phyloP scores from a whole-genome alignment of 208 protist genomes.

The Lotmaria passim region DNA sequence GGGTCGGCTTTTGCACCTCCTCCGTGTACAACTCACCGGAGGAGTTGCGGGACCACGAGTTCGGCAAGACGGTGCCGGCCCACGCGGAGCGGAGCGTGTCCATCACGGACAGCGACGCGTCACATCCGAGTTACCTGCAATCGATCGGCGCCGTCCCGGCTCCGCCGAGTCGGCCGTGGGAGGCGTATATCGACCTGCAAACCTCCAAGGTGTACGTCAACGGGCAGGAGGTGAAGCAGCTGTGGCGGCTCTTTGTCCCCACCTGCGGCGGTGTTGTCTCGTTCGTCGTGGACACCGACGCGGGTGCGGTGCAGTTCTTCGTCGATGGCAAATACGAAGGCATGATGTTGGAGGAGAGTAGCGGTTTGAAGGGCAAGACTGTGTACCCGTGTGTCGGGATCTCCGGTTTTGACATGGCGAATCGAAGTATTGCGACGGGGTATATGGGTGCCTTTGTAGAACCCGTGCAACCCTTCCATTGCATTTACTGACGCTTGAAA shows the following conservation, averaged over 20 bases:
- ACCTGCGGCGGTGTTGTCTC: constrained; percentile 64
- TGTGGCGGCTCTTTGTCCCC: constrained; percentile 81
- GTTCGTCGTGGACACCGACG: constrained; percentile 87
- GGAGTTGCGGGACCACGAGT: constrained; percentile 43
- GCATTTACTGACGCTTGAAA: constrained; percentile 35
- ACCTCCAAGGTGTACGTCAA: constrained; percentile 76
- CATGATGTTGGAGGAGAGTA: constrained; percentile 58
- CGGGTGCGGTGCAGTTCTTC: constrained; percentile 81
- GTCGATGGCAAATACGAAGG: constrained; percentile 80
- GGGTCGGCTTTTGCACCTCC: constrained; percentile 68
- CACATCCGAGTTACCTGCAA: constrained; percentile 45
- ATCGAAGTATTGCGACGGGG: constrained; percentile 61
- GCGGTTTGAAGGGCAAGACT: constrained; percentile 63
- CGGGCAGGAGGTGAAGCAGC: constrained; percentile 56
- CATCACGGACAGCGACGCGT: constrained; percentile 12
- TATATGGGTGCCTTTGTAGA: constrained; percentile 59
- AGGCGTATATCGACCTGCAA: constrained; percentile 69
- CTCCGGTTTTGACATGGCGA: constrained; percentile 69
- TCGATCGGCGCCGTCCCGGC: constrained; percentile 37
- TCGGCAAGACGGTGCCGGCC: constrained; percentile 25
- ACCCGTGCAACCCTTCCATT: constrained; percentile 40
- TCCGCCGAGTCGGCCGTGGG: constrained; percentile 28
- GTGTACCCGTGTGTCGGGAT: constrained; percentile 78
- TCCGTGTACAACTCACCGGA: constrained; percentile 49
- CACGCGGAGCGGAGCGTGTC: constrained; percentile 13